Conservation (phyloP, 192 early-diverging fungal species). For the Entomortierella parvispora region DNA sequence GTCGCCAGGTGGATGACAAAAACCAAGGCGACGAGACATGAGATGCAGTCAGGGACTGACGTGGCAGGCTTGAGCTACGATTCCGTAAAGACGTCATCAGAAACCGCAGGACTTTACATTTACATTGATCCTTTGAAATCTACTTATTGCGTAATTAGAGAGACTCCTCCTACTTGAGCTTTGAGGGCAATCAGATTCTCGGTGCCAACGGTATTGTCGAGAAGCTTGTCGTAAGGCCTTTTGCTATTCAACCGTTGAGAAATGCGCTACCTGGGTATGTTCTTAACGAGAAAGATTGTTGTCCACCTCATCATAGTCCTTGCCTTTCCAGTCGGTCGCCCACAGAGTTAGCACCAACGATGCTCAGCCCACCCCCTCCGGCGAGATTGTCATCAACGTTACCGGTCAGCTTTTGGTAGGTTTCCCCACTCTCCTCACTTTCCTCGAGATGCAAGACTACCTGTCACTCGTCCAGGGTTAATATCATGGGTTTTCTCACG, state of each 20-base stretch:
- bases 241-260: not conserved
- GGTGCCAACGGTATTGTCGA: conserved; percentile 76
- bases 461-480: not conserved
- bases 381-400: conserved; percentile 75
- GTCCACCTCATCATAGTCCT: conserved; percentile 48
- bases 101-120: no score
- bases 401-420: conserved; percentile 88
- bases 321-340: conserved; percentile 81
- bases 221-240: conserved; percentile 76
- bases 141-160: conserved; percentile 74
- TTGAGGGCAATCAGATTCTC: conserved; percentile 75
- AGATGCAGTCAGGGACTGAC: no score
- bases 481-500: no score
- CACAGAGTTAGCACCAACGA: conserved; percentile 84
- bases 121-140: no score
- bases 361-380: conserved; percentile 77
- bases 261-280: no score
- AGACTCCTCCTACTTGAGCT: conserved; percentile 85
- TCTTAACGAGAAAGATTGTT: not conserved
- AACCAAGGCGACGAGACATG: no score
- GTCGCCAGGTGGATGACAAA: no score
- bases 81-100: no score
- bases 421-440: no score
- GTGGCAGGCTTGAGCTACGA: no score
- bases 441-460: no score